A percentile compares a stretch with the other conserved stretches of the same genome.
Evolutionary conservation across 2,329 filamentous ascomycete genomes (phyloP).

Genomic region (Fusarium incarnatum): DNA sequence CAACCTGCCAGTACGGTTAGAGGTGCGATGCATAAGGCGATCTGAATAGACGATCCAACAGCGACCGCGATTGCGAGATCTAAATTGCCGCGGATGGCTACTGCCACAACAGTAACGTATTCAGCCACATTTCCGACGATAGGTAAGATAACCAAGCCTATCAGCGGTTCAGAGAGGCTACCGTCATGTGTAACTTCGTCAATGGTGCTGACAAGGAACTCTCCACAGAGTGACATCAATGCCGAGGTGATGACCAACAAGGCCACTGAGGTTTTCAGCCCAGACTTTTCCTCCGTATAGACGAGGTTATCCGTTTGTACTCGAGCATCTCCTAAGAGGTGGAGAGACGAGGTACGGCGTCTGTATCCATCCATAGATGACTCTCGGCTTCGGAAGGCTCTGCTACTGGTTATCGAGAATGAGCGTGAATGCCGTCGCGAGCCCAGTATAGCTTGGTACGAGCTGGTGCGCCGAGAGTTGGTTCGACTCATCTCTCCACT

Average conservation of each 20-base stretch:
- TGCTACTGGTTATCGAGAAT: neutral
- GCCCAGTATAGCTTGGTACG: neutral
- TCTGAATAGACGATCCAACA: conserved; percentile 70
- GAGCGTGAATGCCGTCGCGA: neutral
- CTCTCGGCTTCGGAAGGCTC: neutral
- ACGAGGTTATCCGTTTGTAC: neutral
- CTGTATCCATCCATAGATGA: neutral
- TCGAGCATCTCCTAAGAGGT: neutral
- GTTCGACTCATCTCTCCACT: neutral
- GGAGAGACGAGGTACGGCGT: neutral
- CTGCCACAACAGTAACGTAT: conserved; percentile 69
- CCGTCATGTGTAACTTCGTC: conserved; percentile 61
- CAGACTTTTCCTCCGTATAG: neutral
- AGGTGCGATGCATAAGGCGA: conserved; percentile 70
- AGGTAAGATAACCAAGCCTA: conserved; percentile 71
- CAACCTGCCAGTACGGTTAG: conserved; percentile 71
- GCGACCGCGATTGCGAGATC: conserved; percentile 71
- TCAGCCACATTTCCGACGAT: conserved; percentile 72
- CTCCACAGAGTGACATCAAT: conserved; percentile 68
- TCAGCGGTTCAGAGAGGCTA: conserved; percentile 66
- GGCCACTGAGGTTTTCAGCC: conserved; percentile 56
- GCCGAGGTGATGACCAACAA: conserved; percentile 65
- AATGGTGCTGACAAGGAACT: conserved; percentile 70
- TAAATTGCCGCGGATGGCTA: conserved; percentile 69
- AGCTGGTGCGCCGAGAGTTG: neutral